These are phyloP conservation scores for Agaricus subrufescens DNA, from an alignment of 768 basidiomycete genomes.

Conservation along the genomic window DNA sequence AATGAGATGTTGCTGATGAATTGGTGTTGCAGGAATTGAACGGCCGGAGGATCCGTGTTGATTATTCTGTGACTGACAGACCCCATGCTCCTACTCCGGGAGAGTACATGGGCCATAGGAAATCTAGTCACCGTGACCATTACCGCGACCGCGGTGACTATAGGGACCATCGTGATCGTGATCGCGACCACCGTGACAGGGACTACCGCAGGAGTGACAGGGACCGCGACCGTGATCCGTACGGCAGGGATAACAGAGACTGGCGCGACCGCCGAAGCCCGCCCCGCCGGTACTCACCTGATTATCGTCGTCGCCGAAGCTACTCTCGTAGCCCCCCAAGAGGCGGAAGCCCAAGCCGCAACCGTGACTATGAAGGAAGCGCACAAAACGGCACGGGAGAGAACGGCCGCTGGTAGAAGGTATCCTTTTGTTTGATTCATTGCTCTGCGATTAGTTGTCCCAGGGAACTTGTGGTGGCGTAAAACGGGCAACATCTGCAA, in stretches of 20 bases:
- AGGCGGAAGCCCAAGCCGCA: slow-evolving; percentile 41
- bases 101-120: slow-evolving; percentile 94
- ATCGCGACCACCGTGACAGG: slow-evolving; percentile 33
- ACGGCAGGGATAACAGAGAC: slow-evolving; percentile 67
- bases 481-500: slow-evolving; percentile 9
- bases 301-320: slow-evolving; percentile 70
- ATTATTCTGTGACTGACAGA: slow-evolving; percentile 91
- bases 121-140: slow-evolving; percentile 37
- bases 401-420: slow-evolving; percentile 57
- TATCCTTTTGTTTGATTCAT: slow-evolving; percentile 16
- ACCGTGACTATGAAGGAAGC: slow-evolving; percentile 23
- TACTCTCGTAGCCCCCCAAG: slow-evolving; percentile 80
- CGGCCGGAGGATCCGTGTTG: slow-evolving; percentile 93
- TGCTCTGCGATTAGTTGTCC: slow-evolving; percentile 13
- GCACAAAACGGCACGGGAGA: slow-evolving; percentile 25
- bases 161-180: slow-evolving; percentile 27
- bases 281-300: slow-evolving; percentile 71
- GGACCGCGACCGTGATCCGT: slow-evolving; percentile 55
- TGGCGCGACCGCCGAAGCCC: slow-evolving; percentile 83
- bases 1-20: slow-evolving; percentile 5
- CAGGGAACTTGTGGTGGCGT: slow-evolving; percentile 7
- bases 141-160: slow-evolving; percentile 31
- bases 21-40: slow-evolving; percentile 69
- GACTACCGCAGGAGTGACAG: slow-evolving; percentile 44
- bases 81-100: slow-evolving; percentile 97